phyloP scores from a whole-genome alignment of 371 early-diverging fungal genomes.

The Actinomucor elegans region DNA sequence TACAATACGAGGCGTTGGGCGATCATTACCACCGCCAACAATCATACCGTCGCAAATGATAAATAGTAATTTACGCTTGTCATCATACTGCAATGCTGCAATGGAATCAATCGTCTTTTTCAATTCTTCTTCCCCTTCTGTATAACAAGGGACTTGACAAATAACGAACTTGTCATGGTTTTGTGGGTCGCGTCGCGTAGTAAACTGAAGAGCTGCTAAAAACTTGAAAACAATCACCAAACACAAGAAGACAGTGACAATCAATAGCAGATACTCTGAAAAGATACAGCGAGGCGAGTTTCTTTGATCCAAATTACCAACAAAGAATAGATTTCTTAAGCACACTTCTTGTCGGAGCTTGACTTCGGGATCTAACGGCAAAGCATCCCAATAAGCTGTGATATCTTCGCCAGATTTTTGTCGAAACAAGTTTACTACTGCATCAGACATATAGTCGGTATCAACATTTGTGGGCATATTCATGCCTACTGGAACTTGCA shows the following conservation, averaged over 20 bases:
- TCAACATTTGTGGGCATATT: slow-evolving; percentile 21
- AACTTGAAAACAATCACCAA: slow-evolving; percentile 87
- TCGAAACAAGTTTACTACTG: slow-evolving; percentile 57
- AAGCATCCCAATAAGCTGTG: slow-evolving; percentile 52
- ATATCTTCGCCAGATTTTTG: slow-evolving; percentile 64
- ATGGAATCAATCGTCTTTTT: slow-evolving; percentile 73
- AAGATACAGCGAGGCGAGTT: slow-evolving; percentile 75
- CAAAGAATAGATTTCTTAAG: slow-evolving; percentile 75
- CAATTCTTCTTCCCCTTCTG: slow-evolving; percentile 79
- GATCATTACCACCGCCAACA: slow-evolving; percentile 87
- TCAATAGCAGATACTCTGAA: slow-evolving; percentile 81
- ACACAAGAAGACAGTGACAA: slow-evolving; percentile 72
- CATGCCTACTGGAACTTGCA: slow-evolving; percentile 18
- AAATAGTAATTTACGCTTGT: slow-evolving; percentile 73
- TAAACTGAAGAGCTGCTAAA: slow-evolving; percentile 85
- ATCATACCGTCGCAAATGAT: slow-evolving; percentile 88
- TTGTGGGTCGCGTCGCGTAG: slow-evolving; percentile 70
- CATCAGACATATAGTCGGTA: slow-evolving; percentile 44
- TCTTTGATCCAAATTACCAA: slow-evolving; percentile 85
- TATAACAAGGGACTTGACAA: slow-evolving; percentile 83
- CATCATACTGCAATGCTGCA: slow-evolving; percentile 63
- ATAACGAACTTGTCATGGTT: slow-evolving; percentile 91
- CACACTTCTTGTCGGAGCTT: slow-evolving; percentile 53
- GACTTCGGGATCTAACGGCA: slow-evolving; percentile 28
- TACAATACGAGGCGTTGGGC: slow-evolving; percentile 88